These are phyloP conservation scores for Pseudogymnoascus sp. DNA, from an alignment of 2,329 filamentous ascomycete genomes.

Conservation along the genomic window DNA sequence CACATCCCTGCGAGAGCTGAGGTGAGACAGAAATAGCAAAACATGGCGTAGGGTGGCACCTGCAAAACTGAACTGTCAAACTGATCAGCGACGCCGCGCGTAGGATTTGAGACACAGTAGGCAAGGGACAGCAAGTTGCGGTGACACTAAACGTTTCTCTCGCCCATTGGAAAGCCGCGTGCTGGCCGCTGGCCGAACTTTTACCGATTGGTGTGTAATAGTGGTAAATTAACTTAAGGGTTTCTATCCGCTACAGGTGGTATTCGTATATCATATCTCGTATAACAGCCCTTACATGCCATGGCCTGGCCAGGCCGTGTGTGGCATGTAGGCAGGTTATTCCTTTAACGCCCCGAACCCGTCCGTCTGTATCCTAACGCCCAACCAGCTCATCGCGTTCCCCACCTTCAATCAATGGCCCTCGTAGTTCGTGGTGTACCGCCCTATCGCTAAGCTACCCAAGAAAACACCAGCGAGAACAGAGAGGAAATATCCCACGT, in stretches of 20 bases:
- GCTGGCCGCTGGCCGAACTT: neutral
- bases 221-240: neutral
- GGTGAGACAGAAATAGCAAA: neutral
- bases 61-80: neutral
- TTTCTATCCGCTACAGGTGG: conserved; percentile 4
- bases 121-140: neutral
- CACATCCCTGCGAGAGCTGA: neutral
- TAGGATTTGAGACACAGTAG: neutral
- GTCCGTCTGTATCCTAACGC: neutral
- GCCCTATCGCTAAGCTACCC: conserved; percentile 59
- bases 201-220: neutral
- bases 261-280: conserved; percentile 1
- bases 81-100: neutral
- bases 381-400: neutral
- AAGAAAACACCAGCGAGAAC: conserved; percentile 73
- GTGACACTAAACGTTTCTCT: neutral
- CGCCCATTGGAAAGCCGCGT: neutral
- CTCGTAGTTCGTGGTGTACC: conserved; percentile 20
- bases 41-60: neutral
- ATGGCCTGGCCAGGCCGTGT: neutral
- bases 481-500: conserved; percentile 76
- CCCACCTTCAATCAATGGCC: neutral
- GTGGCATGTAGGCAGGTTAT: neutral
- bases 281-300: neutral
- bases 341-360: neutral